phyloP scores from a whole-genome alignment of 179 eudicot genomes.

The Vitellaria paradoxa region DNA sequence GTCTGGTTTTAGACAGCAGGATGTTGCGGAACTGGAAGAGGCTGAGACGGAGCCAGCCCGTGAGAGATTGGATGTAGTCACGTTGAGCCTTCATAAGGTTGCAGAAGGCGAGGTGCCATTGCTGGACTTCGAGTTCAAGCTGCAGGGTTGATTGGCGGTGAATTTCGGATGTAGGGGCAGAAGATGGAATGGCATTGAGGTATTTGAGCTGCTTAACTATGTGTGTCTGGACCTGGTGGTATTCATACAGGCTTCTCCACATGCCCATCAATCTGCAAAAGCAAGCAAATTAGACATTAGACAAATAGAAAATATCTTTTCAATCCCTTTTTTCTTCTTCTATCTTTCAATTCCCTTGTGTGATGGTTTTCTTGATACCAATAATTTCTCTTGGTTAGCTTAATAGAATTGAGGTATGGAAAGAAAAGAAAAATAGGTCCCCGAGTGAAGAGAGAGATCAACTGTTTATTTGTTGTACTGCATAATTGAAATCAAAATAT shows the following conservation, averaged over 20 bases:
- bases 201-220: conserved; percentile 91
- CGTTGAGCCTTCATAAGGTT: conserved; percentile 74
- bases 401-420: not conserved
- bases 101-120: conserved; percentile 84
- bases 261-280: conserved; percentile 65
- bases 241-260: conserved; percentile 98
- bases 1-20: conserved; percentile 45
- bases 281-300: not conserved
- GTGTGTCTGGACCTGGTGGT: conserved; percentile 91
- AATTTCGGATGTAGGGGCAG: conserved; percentile 75
- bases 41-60: conserved; percentile 96
- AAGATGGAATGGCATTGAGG: conserved; percentile 59
- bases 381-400: too few species aligned
- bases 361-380: too few species aligned
- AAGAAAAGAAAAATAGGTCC: not conserved
- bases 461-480: not conserved
- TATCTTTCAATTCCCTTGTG: not conserved
- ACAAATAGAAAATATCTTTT: not conserved
- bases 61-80: conserved; percentile 69
- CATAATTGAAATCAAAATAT: not conserved
- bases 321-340: not conserved
- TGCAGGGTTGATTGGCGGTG: conserved; percentile 90
- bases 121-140: conserved; percentile 87
- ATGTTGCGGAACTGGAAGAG: conserved; percentile 69
- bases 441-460: not conserved